Evolutionary conservation across 306 rosid genomes (phyloP).

Genomic region (Pyrus betulifolia): DNA sequence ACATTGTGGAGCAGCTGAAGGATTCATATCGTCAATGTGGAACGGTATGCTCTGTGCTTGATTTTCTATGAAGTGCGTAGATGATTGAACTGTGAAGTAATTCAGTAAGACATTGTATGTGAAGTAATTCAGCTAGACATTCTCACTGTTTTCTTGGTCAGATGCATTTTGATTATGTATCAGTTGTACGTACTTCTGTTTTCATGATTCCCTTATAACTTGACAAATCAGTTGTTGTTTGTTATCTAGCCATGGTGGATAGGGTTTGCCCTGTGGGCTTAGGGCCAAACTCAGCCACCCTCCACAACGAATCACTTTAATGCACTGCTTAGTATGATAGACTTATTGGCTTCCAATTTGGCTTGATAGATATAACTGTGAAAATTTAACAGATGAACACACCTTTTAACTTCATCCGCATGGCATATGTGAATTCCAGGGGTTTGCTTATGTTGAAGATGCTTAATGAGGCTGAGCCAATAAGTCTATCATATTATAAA

Average conservation of each 20-base stretch:
- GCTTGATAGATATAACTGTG: not conserved
- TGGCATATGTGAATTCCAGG: not conserved
- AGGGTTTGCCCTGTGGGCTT: too few species aligned
- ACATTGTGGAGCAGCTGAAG: slow-evolving; percentile 48
- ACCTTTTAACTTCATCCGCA: not conserved
- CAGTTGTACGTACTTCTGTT: not conserved
- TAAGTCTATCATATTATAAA: not conserved
- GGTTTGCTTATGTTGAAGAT: not conserved
- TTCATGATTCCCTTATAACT: not conserved
- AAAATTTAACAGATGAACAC: not conserved
- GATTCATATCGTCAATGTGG: slow-evolving; percentile 67
- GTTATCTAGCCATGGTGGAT: too few species aligned
- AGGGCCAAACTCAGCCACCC: too few species aligned
- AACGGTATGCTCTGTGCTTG: slow-evolving; percentile 36
- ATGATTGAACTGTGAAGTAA: not conserved
- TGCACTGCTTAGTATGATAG: too few species aligned
- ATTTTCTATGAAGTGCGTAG: not conserved
- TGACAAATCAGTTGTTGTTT: too few species aligned
- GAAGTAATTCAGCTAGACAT: not conserved
- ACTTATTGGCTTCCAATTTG: not conserved
- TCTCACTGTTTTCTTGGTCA: not conserved
- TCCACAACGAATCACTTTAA: too few species aligned
- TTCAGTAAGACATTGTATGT: not conserved
- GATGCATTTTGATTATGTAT: not conserved
- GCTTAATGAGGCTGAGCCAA: not conserved